Conservation (phyloP, 805 yeast genomes). For the Metschnikowia borealis region DNA sequence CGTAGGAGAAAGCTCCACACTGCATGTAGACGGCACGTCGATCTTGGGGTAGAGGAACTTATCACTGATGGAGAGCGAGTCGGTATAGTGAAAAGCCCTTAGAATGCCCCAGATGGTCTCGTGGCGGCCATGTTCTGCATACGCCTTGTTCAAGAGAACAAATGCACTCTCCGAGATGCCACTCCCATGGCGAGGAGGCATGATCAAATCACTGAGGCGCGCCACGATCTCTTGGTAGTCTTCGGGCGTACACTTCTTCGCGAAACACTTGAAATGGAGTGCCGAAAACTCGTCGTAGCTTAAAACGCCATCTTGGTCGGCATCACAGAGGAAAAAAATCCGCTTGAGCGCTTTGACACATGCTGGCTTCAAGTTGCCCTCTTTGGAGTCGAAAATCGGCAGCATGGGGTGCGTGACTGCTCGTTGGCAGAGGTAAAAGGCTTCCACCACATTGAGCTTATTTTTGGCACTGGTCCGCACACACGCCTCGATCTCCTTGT, state of each 20-base stretch:
- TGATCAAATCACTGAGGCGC: slow-evolving; percentile 20
- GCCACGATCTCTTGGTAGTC: slow-evolving; percentile 37
- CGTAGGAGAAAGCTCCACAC: slow-evolving; percentile 86
- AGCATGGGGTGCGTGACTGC: slow-evolving; percentile 91
- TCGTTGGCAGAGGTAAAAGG: slow-evolving; percentile 87
- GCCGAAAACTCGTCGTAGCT: slow-evolving; percentile 65
- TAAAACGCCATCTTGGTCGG: slow-evolving; percentile 83
- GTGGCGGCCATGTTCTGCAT: slow-evolving; percentile 89
- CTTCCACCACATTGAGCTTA: slow-evolving; percentile 83
- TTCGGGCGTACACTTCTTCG: slow-evolving; percentile 30
- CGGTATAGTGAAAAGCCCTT: slow-evolving; percentile 85
- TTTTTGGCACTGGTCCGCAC: slow-evolving; percentile 81
- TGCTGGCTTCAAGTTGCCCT: slow-evolving; percentile 72
- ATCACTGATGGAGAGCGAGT: slow-evolving; percentile 81
- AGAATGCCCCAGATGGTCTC: slow-evolving; percentile 97
- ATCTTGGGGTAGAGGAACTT: slow-evolving; percentile 73
- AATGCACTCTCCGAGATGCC: slow-evolving; percentile 79
- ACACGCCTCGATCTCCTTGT: slow-evolving; percentile 91
- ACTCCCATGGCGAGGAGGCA: slow-evolving; percentile 17
- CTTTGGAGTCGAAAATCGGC: slow-evolving; percentile 90
- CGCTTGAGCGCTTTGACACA: slow-evolving; percentile 75
- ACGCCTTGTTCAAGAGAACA: slow-evolving; percentile 68
- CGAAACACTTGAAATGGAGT: slow-evolving; percentile 74
- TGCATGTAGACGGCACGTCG: slow-evolving; percentile 68
- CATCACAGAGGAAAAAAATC: slow-evolving; percentile 80